Evolutionary conservation across 2,329 filamentous ascomycete species (phyloP).

Genomic region (Claviceps purpurea): DNA sequence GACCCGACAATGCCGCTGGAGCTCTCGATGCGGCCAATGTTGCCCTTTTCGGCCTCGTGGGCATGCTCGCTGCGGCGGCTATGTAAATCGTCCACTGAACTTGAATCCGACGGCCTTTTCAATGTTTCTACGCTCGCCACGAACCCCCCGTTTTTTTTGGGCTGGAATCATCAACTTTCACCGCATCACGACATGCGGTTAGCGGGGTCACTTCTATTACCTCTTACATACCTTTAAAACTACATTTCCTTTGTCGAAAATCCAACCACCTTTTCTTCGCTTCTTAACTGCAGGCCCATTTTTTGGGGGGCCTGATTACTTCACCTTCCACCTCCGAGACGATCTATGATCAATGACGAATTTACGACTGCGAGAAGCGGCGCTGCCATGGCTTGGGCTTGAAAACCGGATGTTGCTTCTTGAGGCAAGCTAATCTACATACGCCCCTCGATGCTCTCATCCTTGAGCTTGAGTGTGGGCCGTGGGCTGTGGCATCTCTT

Average conservation of each 20-base stretch:
- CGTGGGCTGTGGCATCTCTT: neutral
- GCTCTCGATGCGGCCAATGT: constrained; percentile 30
- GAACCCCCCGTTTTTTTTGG: neutral
- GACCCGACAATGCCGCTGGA: constrained; percentile 28
- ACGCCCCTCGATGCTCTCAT: neutral
- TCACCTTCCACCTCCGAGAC: constrained; percentile 5
- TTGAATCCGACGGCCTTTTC: too few relatives aligned
- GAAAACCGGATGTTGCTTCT: too few relatives aligned
- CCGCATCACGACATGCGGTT: too few relatives aligned
- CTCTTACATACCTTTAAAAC: too few relatives aligned
- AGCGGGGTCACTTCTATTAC: too few relatives aligned
- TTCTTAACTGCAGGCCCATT: neutral
- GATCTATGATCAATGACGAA: constrained; percentile 10
- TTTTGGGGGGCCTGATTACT: too few relatives aligned
- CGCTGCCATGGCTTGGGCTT: neutral
- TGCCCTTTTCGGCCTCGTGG: constrained; percentile 35
- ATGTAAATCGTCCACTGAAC: constrained; percentile 25
- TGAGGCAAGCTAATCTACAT: neutral
- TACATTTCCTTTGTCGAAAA: constrained; percentile 1
- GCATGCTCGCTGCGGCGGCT: constrained; percentile 35
- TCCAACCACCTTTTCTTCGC: neutral
- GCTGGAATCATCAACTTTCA: too few relatives aligned
- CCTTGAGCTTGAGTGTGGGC: neutral
- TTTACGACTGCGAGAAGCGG: constrained; percentile 1
- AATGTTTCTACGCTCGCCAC: neutral